These are phyloP conservation scores for Tricholomella constricta DNA, from an alignment of 768 basidiomycete genomes.

Conservation along the genomic window DNA sequence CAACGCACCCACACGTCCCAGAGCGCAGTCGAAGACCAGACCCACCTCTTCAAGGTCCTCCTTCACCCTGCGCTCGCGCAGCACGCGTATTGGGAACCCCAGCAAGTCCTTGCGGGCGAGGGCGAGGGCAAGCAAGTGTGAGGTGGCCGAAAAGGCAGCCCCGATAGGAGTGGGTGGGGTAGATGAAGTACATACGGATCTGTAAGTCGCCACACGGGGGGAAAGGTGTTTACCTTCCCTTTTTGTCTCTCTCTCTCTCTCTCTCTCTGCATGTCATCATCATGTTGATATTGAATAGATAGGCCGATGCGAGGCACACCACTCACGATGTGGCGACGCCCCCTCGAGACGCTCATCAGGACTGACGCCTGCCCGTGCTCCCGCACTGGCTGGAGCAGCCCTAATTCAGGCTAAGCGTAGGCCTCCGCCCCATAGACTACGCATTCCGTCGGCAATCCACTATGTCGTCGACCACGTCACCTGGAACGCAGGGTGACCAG, in stretches of 20 bases:
- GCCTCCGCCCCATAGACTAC: too few species aligned
- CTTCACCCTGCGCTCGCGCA: constrained; percentile 69
- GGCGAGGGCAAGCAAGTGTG: constrained; percentile 14
- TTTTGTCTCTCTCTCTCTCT: too few species aligned
- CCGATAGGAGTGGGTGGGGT: constrained; percentile 31
- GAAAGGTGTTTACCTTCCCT: constrained; percentile 23
- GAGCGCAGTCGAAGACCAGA: constrained; percentile 80
- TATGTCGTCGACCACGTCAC: too few species aligned
- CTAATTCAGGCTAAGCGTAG: constrained; percentile 65
- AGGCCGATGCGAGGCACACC: constrained; percentile 23
- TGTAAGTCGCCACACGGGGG: constrained; percentile 61
- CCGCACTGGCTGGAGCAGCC: constrained; percentile 62
- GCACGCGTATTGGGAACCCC: constrained; percentile 59
- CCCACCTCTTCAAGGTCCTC: constrained; percentile 94
- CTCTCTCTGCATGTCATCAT: neutral
- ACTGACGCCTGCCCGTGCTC: constrained; percentile 36
- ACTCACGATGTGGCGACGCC: constrained; percentile 17
- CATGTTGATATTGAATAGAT: constrained; percentile 5
- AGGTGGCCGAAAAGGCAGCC: too few species aligned
- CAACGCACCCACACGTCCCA: constrained; percentile 65
- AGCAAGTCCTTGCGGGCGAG: too few species aligned
- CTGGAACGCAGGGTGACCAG: too few species aligned
- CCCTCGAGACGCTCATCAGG: constrained; percentile 35
- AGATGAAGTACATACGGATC: constrained; percentile 52
- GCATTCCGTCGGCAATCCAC: too few species aligned